Evolutionary conservation across 371 early-diverging fungal genomes (phyloP).

Genomic region (Actinomortierella wolfii): DNA sequence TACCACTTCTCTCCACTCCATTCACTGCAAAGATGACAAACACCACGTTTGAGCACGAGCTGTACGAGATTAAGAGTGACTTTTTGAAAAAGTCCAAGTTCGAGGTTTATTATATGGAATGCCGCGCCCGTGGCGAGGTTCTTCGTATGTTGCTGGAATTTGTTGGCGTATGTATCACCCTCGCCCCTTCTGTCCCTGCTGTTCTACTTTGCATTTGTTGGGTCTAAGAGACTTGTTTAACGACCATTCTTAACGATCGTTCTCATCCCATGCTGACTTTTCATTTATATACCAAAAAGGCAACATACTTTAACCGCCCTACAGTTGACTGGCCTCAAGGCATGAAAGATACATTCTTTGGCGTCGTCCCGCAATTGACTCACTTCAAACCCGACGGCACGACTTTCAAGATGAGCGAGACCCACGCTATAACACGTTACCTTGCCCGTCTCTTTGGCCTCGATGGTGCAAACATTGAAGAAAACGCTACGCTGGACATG

Average conservation of each 20-base stretch:
- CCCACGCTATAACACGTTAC: constrained; percentile 21
- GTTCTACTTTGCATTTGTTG: neutral
- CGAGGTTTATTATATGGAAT: constrained; percentile 35
- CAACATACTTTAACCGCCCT: constrained; percentile 22
- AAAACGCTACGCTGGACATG: constrained; percentile 21
- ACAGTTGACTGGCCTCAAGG: constrained; percentile 33
- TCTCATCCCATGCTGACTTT: too few relatives aligned
- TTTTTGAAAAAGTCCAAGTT: constrained; percentile 33
- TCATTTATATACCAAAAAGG: too few relatives aligned
- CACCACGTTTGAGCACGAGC: too few relatives aligned
- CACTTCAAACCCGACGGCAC: constrained; percentile 32
- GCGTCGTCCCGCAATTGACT: constrained; percentile 28
- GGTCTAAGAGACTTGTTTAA: too few relatives aligned
- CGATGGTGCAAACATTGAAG: constrained; percentile 16
- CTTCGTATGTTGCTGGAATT: constrained; percentile 29
- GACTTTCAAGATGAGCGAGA: constrained; percentile 15
- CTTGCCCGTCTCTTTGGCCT: constrained; percentile 27
- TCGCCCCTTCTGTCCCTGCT: neutral
- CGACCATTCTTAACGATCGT: too few relatives aligned
- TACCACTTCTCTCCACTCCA: too few relatives aligned
- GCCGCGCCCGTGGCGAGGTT: constrained; percentile 32
- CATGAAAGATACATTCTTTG: constrained; percentile 34
- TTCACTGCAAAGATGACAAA: too few relatives aligned
- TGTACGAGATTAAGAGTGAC: constrained; percentile 20
- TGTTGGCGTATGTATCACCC: constrained; percentile 20